Percentiles rank a stretch among this genome's conserved stretches.
Conservation (phyloP, 2,329 filamentous ascomycete species). For the Aspergillus transmontanensis region DNA sequence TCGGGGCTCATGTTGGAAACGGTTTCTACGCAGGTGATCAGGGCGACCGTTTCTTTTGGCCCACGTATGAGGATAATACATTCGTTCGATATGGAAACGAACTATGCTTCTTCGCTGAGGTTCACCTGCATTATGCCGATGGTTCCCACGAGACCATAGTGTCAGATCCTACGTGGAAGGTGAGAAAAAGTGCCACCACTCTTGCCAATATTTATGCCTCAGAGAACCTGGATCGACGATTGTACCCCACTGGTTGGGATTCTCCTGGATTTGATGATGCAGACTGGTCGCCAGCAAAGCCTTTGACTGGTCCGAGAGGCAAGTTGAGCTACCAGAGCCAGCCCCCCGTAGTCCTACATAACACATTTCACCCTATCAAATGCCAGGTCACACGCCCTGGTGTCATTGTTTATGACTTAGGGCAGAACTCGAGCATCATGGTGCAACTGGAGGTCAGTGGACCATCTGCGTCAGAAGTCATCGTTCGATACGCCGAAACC, state of each 20-base stretch:
- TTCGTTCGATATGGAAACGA: constrained; percentile 30
- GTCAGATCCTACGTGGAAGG: constrained; percentile 25
- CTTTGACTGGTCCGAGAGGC: constrained; percentile 25
- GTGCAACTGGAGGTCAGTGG: constrained; percentile 21
- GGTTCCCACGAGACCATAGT: constrained; percentile 21
- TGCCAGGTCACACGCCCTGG: constrained; percentile 14
- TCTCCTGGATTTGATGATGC: constrained; percentile 14
- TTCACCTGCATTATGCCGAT: constrained; percentile 25
- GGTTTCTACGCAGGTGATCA: constrained; percentile 49
- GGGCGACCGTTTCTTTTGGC: constrained; percentile 30
- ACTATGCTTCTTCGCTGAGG: constrained; percentile 28
- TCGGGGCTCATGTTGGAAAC: constrained; percentile 46
- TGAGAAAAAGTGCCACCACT: constrained; percentile 24
- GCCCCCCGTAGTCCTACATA: constrained; percentile 25
- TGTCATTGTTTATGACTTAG: constrained; percentile 23
- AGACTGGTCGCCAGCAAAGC: constrained; percentile 21
- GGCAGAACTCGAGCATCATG: constrained; percentile 26
- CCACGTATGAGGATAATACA: constrained; percentile 30
- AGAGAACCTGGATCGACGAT: constrained; percentile 23
- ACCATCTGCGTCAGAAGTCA: constrained; percentile 18
- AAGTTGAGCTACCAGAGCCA: constrained; percentile 26
- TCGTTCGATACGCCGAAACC: constrained; percentile 23
- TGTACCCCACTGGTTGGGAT: constrained; percentile 26
- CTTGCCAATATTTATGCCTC: constrained; percentile 30
- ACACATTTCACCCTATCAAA: constrained; percentile 22